Base-by-base conservation (phyloP, 2,329 filamentous ascomycete genomes). In the Colletotrichum acutatum region DNA sequence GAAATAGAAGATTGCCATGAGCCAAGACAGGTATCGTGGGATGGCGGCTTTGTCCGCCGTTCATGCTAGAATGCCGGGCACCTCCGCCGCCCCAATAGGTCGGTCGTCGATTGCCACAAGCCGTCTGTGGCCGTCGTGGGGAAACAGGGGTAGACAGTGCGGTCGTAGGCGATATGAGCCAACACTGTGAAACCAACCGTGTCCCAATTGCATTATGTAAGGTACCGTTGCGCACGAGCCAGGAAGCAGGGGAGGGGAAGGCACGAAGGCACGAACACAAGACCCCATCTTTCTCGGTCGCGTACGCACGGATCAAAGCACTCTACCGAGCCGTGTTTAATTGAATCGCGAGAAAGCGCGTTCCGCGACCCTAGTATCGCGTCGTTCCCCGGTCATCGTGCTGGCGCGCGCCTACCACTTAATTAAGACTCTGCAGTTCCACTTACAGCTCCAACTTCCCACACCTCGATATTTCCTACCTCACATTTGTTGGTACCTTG, bases 361-460 rank as follows among this genome's bases (percentile, higher is more conserved):
- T 22, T 16, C 42, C 61, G 68, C 62, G 68, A 74, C 58, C 30
- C 59, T 28, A 30, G 56, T 19, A 53, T 26, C 71, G 68, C 71
- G 71, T 58, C 56, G 63, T 72, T 74, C 32, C 71, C 71, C 71
- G 71, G 71, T n/a, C 71, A 70, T 66, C 71, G 54, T 60, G 4
- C 54, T 66, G 42, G 67, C 60, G 37, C 46, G 68, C 61, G 67
- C 67, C 61, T 73, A 71, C 67, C 68, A 68, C 71, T 57, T 66
- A 61, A 72, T 72, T 74, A 71, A 68, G 63, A 66, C 11, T 74
- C 58, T 67, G 63, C 68, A 59, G 66, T 74, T 74, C 68, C 68
- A 74, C 66, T 66, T 34, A 32, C 22, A 66, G n/a, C 56, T 30
- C 9, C 56, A 30, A 61, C 28, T 46, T 53, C 46, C 26, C 24